A percentile compares a stretch with the other conserved stretches of the same genome.
Evolutionary conservation across 2,329 filamentous ascomycete genomes (phyloP).

Genomic region (Huntiella abstrusa): DNA sequence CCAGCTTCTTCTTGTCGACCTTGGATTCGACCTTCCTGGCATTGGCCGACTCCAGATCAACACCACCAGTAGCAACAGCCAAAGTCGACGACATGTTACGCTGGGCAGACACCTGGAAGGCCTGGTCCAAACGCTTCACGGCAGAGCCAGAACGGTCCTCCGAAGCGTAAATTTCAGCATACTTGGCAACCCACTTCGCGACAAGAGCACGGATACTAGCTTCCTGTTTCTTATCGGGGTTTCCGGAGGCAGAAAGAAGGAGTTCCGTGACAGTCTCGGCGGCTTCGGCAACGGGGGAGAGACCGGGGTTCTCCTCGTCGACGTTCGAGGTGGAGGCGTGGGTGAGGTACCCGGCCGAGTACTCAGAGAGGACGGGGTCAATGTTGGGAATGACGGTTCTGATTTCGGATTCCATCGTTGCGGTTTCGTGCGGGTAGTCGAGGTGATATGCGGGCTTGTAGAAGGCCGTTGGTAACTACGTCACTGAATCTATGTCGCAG

Average conservation of each 20-base stretch:
- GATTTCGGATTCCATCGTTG: slow-evolving; percentile 68
- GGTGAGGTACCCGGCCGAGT: slow-evolving; percentile 82
- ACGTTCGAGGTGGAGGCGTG: slow-evolving; percentile 79
- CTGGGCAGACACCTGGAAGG: slow-evolving; percentile 84
- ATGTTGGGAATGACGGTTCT: slow-evolving; percentile 68
- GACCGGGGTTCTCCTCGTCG: slow-evolving; percentile 50
- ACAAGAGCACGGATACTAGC: slow-evolving; percentile 67
- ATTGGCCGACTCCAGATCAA: slow-evolving; percentile 89
- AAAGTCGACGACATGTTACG: slow-evolving; percentile 92
- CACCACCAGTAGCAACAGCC: slow-evolving; percentile 62
- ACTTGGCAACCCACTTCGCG: slow-evolving; percentile 70
- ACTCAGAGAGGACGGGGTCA: slow-evolving; percentile 76
- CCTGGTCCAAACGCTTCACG: slow-evolving; percentile 76
- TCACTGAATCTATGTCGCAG: too few species aligned
- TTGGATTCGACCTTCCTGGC: slow-evolving; percentile 88
- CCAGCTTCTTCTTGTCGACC: slow-evolving; percentile 95
- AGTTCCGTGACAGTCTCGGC: slow-evolving; percentile 71
- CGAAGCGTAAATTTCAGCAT: slow-evolving; percentile 55
- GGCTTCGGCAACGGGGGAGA: slow-evolving; percentile 67
- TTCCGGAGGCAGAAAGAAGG: slow-evolving; percentile 80
- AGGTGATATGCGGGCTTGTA: too few species aligned
- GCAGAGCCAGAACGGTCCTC: slow-evolving; percentile 55
- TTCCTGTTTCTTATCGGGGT: slow-evolving; percentile 52
- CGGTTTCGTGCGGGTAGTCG: too few species aligned
- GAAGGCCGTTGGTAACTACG: too few species aligned